Evolutionary conservation across 352 stramenopile species (phyloP).

Genomic region (Peronospora farinosa): DNA sequence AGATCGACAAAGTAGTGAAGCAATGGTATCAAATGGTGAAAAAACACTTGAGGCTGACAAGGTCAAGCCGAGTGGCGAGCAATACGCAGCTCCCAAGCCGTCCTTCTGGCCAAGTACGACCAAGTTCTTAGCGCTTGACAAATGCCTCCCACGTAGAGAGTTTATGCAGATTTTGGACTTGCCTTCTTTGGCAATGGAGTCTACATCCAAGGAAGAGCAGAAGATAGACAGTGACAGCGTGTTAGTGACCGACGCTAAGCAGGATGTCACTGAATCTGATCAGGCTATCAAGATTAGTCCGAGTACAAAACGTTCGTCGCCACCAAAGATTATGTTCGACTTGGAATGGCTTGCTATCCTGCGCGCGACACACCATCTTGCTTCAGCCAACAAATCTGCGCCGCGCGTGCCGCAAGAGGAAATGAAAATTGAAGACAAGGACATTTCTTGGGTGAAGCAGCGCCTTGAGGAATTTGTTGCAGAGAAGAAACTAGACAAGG

Average conservation of each 20-base stretch:
- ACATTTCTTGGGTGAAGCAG: slow-evolving; percentile 70
- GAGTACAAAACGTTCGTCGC: slow-evolving; percentile 1
- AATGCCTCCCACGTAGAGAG: slow-evolving; percentile 92
- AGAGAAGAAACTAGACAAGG: slow-evolving; percentile 50
- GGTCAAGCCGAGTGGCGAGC: background rate
- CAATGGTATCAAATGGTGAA: background rate
- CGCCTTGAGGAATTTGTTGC: slow-evolving; percentile 41
- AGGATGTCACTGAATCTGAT: slow-evolving; percentile 3
- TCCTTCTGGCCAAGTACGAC: slow-evolving; percentile 19
- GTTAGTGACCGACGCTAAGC: slow-evolving; percentile 2
- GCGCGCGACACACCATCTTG: slow-evolving; percentile 87
- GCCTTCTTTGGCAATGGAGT: slow-evolving; percentile 9
- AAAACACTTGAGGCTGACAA: slow-evolving; percentile 4
- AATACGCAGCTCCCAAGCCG: slow-evolving; percentile 7
- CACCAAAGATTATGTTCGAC: slow-evolving; percentile 88
- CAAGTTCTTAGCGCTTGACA: slow-evolving; percentile 92
- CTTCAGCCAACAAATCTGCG: slow-evolving; percentile 51
- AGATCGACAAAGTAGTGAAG: slow-evolving; percentile 8
- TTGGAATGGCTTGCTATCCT: slow-evolving; percentile 92
- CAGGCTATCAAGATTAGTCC: slow-evolving; percentile 1
- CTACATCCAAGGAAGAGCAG: background rate
- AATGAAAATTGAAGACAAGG: slow-evolving; percentile 64
- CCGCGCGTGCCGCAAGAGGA: slow-evolving; percentile 69
- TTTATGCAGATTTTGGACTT: slow-evolving; percentile 94
- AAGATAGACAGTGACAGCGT: slow-evolving; percentile 1